Base-by-base conservation (phyloP, 140 eudicot genomes). In the Flaveria floridana region DNA sequence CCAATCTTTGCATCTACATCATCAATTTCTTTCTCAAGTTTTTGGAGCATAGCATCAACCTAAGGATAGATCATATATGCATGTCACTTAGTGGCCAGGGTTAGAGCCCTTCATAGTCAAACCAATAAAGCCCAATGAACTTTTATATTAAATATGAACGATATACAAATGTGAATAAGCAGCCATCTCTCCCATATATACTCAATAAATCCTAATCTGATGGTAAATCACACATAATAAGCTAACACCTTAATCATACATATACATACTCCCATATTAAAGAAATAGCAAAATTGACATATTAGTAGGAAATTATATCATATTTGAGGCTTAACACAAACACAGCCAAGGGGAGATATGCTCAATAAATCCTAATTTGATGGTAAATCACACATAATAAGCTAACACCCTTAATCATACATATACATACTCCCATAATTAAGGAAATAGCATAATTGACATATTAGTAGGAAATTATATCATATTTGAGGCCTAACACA, bases 31-130 rank as follows among this genome's bases (percentile, higher is more conserved):
- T 91, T 89, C 81, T 91, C 96, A 48, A 91, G 97, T 41, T 85
- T 87, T 76, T 91, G 93, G 47, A 91, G 91, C 97, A 91, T 91
- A 67, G 93, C 87, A 84, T 89, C 97, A 78, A 91, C 96, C 97
- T 91, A 87, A 34, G 51, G 8, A 65, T 7, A 65, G 7, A 65
- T 16, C 48, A 65, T 65, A 37, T n/a, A 65, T 16, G 51, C 70
- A 65, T 63, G 69, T 61, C 23, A 30, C 44, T 28, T 62, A 26
- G 68, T 11, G 68, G 15, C n/a, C 8, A 19, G 7, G 65, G 37
- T 61, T 59, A 30, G 26, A 37, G 25, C 1, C 70, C 26, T 37
- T 65, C 50, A 34, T 6, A 65, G 50, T 63, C 46, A 14, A 63
- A 63, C 68, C 21, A 6, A 63, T 63, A 14, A 1, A 20, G 6